Base-by-base conservation (phyloP, 306 rosid genomes). In the Vachellia pachyceras region DNA sequence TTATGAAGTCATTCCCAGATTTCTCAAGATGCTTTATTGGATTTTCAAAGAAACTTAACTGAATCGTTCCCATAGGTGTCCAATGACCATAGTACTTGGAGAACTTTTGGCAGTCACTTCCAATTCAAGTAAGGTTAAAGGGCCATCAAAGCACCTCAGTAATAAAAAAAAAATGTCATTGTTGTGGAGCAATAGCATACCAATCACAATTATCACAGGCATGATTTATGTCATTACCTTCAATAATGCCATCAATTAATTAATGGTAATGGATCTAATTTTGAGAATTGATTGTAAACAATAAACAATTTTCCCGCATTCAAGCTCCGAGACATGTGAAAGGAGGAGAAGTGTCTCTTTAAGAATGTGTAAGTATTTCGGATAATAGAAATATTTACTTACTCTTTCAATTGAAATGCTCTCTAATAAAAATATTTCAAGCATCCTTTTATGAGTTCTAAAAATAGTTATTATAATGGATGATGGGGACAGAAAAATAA, bases 171-270 rank as follows among this genome's bases (percentile, higher is more conserved):
- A 17, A 20, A 8, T 1, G 57, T 9, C n/a, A 13, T 45, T 39
- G 14, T 45, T 29, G 33, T 29, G 33, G 1, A 29, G 33, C 33
- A 29, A 29, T 29, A 29, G 47, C 80, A 40, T 12, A 8, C 58
- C 68, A 65, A 46, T 47, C 40, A 65, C 77, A 75, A 76, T 79
- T 45, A 85, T 85, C 37, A 36, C 72, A 33, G 44, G 61, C 73
- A 86, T 86, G 83, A 83, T 79, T 82, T 65, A 67, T 73, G 73
- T 79, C 78, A 76, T 84, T 79, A 29, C 18, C 7, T 12, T 57
- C 65, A 82, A 82, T 78, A 42, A 76, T 75, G 81, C 70, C 68
- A 74, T 61, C 10, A 13, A 10, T 60, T 50, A 50, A 50, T 60
- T 50, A 50, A 50, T 50, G 39, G 79, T n/a, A 54, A 54, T n/a